Percentiles rank a stretch among this genome's conserved stretches.
Conservation (phyloP, 176 grass and related monocot species). For the Aechmea fasciata region DNA sequence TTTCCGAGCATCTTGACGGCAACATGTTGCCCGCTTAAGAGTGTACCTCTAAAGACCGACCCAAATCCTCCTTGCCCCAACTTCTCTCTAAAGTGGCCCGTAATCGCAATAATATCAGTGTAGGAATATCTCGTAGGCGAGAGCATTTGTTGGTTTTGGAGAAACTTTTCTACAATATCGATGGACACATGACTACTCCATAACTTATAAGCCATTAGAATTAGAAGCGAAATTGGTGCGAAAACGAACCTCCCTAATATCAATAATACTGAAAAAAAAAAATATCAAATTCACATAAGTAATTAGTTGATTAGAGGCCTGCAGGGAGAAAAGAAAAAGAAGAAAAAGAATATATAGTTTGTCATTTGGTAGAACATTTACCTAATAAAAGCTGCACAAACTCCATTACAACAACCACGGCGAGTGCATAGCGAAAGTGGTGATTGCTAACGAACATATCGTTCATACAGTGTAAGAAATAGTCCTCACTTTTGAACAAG, state of each 20-base stretch:
- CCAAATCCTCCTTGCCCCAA: slow-evolving; percentile 55
- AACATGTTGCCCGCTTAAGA: slow-evolving; percentile 8
- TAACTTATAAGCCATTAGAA: slow-evolving; percentile 13
- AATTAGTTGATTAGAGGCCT: no score
- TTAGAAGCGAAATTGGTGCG: neutral
- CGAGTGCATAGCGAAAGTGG: no score
- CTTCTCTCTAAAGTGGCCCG: slow-evolving; percentile 26
- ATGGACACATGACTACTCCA: slow-evolving; percentile 1
- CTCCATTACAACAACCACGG: no score
- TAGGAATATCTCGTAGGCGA: slow-evolving; percentile 31
- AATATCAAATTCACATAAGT: neutral
- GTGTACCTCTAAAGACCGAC: slow-evolving; percentile 23
- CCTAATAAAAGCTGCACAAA: no score
- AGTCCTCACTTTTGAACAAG: no score
- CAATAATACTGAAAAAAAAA: neutral
- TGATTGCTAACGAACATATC: no score
- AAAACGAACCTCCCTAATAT: neutral
- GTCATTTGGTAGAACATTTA: no score
- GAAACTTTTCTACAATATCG: slow-evolving; percentile 27
- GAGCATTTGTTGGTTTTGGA: slow-evolving; percentile 22
- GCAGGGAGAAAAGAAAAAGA: no score
- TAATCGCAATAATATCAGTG: slow-evolving; percentile 38
- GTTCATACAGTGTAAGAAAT: no score
- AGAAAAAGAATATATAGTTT: no score
- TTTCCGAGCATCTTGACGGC: slow-evolving; percentile 20